These are phyloP conservation scores for Ganoderma lucidum DNA, from an alignment of 1,284 basidiomycete species.

Conservation along the genomic window DNA sequence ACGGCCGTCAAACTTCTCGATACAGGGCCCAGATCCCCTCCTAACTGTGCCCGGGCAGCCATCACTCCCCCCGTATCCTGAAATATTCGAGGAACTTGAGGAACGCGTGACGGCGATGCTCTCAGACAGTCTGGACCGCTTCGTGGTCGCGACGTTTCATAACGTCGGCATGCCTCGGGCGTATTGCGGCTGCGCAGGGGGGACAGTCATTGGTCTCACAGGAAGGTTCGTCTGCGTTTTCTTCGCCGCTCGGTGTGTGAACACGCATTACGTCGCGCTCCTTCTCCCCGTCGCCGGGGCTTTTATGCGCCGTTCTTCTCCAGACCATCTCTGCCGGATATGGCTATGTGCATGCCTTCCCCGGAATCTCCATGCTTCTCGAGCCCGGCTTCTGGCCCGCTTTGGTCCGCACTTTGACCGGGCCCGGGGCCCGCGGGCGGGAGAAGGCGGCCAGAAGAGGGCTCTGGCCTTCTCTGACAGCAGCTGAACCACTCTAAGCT, in stretches of 20 bases:
- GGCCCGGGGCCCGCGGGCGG: conserved; percentile 2
- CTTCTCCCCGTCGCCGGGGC: conserved; percentile 21
- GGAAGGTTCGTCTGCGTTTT: conserved; percentile 37
- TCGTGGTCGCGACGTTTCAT: conserved; percentile 72
- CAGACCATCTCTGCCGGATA: conserved; percentile 7
- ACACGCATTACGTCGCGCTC: conserved; percentile 20
- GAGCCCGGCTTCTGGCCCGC: conserved; percentile 12
- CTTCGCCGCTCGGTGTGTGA: conserved; percentile 19
- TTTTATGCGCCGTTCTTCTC: conserved; percentile 15
- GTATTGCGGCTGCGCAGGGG: conserved; percentile 71
- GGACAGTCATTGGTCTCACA: conserved; percentile 48
- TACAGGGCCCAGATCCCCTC: conserved; percentile 20
- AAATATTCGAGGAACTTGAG: conserved; percentile 64
- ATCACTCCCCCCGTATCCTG: conserved; percentile 57
- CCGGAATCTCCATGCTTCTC: conserved; percentile 35
- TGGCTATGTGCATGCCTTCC: conserved; percentile 22
- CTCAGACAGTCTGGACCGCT: conserved; percentile 68
- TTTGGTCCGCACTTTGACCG: conserved; percentile 11
- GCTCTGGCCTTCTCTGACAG: neutral
- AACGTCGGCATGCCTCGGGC: conserved; percentile 81
- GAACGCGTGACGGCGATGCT: conserved; percentile 66
- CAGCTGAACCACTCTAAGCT: neutral
- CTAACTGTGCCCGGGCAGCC: conserved; percentile 18
- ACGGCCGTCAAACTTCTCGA: conserved; percentile 14
- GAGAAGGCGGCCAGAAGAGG: neutral